Base-by-base conservation (phyloP, 2,329 filamentous ascomycete genomes). In the Cladophialophora carrionii region DNA sequence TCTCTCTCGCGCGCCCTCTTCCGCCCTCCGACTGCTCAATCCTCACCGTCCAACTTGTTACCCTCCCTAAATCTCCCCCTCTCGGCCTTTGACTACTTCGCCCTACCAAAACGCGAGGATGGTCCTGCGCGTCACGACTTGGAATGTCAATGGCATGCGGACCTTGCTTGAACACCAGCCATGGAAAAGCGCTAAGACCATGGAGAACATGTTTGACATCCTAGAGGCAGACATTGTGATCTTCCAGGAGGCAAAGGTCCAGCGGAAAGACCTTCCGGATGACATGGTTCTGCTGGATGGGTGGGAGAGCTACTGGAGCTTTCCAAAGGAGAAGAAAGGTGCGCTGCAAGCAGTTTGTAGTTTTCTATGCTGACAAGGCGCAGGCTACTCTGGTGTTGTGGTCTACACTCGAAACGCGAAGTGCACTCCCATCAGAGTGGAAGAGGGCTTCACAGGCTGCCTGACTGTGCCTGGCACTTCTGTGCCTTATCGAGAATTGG, bases 231-330 rank as follows among this genome's bases (percentile, higher is more conserved):
- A 99, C 76, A 95, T 99, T 69, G 87, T 98, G 20, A 84, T 97
- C 64, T 92, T 98, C 82, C 95, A 99, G 77, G 95, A 98, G 78
- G 88, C 92, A 51, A 99, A 98, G 79, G 97, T 98, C 48, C 95
- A 98, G 75, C 85, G 90, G 63, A 96, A 96, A 75, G 93, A 97
- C 71, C 81, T 99, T 1, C 85, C 83, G 48, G 95, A 98, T 82
- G 95, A 98, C 72, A 98, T 98, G 92, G 93, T 98, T 9, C 81
- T 98, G 37, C 87, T 98, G 0, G 88, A 91, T 0, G 95, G 95
- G 12, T 99, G 94, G 94, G 95, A 99, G 75, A 93, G 93, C 70
- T 96, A 89, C 78, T 97, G 97, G 78, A 97, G 92, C 75, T 82
- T 99, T 26, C 95, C 95, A 0, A 92, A 89, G 75, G 85, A 96